These are phyloP conservation scores for Ulota crispa DNA, from an alignment of 225 moss, liverwort and hornwort genomes.

Conservation along the genomic window DNA sequence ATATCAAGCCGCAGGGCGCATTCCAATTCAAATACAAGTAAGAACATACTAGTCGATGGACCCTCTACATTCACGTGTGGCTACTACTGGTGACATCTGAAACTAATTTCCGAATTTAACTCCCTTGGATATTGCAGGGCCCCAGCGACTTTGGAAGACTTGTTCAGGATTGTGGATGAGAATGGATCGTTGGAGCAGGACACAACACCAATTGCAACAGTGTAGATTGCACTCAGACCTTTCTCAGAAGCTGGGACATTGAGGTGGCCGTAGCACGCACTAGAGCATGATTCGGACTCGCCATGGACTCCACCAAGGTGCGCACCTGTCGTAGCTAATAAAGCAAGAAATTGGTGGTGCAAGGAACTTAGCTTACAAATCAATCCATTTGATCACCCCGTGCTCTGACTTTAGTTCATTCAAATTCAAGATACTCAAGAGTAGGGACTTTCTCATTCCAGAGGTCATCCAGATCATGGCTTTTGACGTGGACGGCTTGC, in stretches of 20 bases:
- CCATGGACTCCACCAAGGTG: not conserved
- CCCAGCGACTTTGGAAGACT: not conserved
- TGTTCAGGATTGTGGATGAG: not conserved
- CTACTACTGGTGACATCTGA: not conserved
- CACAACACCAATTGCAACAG: no score
- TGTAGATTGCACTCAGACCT: slow-evolving; percentile 46
- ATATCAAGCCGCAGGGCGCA: not conserved
- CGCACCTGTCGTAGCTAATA: not conserved
- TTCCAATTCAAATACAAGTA: not conserved
- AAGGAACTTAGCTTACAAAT: not conserved
- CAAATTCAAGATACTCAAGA: no score
- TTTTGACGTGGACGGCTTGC: not conserved
- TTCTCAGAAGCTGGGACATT: slow-evolving; percentile 50
- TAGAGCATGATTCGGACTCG: slow-evolving; percentile 7
- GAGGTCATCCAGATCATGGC: no score
- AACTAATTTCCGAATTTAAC: no score
- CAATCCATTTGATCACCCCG: no score
- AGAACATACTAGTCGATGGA: not conserved
- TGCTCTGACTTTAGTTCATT: no score
- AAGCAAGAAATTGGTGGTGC: not conserved
- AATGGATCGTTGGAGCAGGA: not conserved
- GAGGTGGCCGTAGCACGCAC: slow-evolving; percentile 63
- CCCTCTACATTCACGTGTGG: not conserved
- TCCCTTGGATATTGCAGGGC: not conserved
- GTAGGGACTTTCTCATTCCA: fast-evolving